Evolutionary conservation across 306 rosid genomes (phyloP), one percentile per base, ranked within the genome.

Genomic region (Pterocarpus santalinus): DNA sequence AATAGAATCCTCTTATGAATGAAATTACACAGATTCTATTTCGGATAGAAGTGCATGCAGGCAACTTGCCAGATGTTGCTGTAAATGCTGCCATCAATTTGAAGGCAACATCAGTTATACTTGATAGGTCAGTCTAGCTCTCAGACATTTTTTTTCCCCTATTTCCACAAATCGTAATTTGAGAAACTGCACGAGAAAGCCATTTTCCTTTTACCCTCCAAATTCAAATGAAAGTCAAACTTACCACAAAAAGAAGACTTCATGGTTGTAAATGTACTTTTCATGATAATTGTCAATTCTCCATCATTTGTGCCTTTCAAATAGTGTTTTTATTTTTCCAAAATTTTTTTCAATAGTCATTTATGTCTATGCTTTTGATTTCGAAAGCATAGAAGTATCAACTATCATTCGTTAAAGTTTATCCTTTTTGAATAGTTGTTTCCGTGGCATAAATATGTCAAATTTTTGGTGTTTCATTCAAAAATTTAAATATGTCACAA

Each of bases 71-170:
- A 8, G 90, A 83, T 76, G 85, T 77, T 68, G 97, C 90, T 43
- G 11, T 86, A 8, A 82, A 83, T 8, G 83, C 84, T 58, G 89
- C 85, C 35, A 51, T 1, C 58, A 69, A 14, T 55, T 77, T 75
- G 51, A 75, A 78, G 57, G 85, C 96, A 72, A 91, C 92, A 52
- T 85, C 90, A 82, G 82, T 90, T 58, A 81, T 91, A 65, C 92
- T 93, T 73, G 94, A 91, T 64, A 93, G 92, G 97, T 93, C 5
- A 76, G 78, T 74, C 63, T 43, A 52, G 16, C 53, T 62, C 41
- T 52, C 47, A 38, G 56, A 5, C 43, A 22, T 22, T 78, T 61
- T 11, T 0, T 28, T 77, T 53, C 64, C 30, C 47, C 14, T 47
- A 8, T 74, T 62, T 34, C 44, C 32, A 44, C 17, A 55, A 53